Conservation (phyloP, 257 asterid species). For the Schizonepeta tenuifolia region DNA sequence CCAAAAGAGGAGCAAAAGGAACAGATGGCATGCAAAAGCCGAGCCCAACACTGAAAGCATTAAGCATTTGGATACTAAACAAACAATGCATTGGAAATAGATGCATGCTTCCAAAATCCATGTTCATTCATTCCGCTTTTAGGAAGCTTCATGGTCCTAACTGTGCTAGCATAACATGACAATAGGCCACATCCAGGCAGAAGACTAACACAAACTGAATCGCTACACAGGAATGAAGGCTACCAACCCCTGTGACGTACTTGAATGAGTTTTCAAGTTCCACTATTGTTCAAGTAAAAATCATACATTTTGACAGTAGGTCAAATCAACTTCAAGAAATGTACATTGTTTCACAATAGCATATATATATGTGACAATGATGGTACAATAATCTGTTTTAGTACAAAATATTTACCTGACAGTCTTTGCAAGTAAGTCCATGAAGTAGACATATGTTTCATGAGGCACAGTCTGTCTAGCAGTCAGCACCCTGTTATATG, state of each 20-base stretch:
- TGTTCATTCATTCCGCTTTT: neutral
- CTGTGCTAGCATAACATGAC: neutral
- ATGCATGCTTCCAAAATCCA: neutral
- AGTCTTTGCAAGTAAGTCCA: slow-evolving; percentile 95
- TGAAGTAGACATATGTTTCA: slow-evolving; percentile 85
- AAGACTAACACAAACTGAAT: neutral
- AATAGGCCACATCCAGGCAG: neutral
- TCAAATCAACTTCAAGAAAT: neutral
- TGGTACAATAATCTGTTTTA: neutral
- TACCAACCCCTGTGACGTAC: neutral
- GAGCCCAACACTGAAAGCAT: neutral
- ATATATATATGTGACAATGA: neutral
- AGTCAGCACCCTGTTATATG: slow-evolving; percentile 86
- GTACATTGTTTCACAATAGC: neutral
- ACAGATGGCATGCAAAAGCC: neutral
- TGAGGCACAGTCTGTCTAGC: slow-evolving; percentile 95
- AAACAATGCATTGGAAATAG: neutral
- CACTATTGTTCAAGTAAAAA: neutral
- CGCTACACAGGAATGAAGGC: too few relatives aligned
- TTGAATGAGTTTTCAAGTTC: neutral
- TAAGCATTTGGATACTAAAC: neutral
- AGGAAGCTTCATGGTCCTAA: neutral
- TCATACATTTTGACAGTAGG: neutral
- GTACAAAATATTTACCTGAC: slow-evolving; percentile 61
- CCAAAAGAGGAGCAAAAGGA: neutral